Conservation (phyloP, 345 rosid species). For the Moricandia moricandioides region DNA sequence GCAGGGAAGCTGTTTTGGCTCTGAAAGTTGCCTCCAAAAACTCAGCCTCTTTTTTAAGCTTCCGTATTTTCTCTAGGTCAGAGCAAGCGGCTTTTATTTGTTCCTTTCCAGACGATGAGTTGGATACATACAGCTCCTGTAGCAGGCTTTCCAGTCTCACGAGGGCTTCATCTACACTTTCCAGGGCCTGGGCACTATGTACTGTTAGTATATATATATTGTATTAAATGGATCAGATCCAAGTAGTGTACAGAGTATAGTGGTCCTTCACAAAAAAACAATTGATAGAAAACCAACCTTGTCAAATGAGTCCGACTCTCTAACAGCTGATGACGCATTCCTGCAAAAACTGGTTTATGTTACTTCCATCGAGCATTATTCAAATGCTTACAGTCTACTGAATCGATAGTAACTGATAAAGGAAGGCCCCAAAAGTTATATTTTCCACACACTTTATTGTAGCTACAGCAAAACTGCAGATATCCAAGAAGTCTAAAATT, state of each 20-base stretch:
- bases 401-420: background rate
- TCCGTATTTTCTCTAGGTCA: conserved; percentile 95
- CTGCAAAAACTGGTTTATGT: conserved; percentile 34
- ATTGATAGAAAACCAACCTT: conserved; percentile 49
- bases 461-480: background rate
- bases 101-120: conserved; percentile 78
- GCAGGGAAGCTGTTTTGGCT: conserved; percentile 82
- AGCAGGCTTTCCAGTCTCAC: conserved; percentile 78
- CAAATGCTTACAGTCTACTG: background rate
- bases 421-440: conserved; percentile 16
- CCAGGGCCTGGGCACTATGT: conserved; percentile 64
- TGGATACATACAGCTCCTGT: conserved; percentile 75
- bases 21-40: conserved; percentile 92
- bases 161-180: conserved; percentile 89
- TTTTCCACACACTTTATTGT: background rate
- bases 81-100: conserved; percentile 94
- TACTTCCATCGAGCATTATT: conserved; percentile 29
- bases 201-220: conserved; percentile 16
- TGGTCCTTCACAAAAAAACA: background rate
- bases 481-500: conserved; percentile 2
- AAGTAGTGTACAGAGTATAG: conserved; percentile 8
- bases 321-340: conserved; percentile 41
- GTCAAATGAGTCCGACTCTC: conserved; percentile 72
- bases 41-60: conserved; percentile 97
- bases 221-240: conserved; percentile 13